These are phyloP conservation scores for Trichoderma atrobrunneum DNA, from an alignment of 2,329 filamentous ascomycete genomes.

Conservation along the genomic window DNA sequence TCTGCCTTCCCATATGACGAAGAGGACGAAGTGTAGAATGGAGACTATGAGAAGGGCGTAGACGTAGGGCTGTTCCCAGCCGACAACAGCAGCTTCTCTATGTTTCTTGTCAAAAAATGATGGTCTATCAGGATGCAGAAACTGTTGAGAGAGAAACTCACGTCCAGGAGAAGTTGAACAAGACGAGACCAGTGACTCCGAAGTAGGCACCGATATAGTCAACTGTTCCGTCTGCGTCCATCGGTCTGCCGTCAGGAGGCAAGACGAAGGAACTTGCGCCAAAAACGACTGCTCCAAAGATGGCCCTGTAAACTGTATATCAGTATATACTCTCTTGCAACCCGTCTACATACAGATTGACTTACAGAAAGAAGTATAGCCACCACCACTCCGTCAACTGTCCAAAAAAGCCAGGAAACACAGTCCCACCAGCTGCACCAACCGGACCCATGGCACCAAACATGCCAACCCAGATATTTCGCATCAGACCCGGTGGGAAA, in stretches of 20 bases:
- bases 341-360: background rate
- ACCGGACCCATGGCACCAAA: slow-evolving; percentile 48
- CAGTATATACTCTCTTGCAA: background rate
- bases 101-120: background rate
- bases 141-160: slow-evolving; percentile 27
- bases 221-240: slow-evolving; percentile 28
- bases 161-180: slow-evolving; percentile 54
- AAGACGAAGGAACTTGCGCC: slow-evolving; percentile 13
- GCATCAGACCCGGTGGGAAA: slow-evolving; percentile 43
- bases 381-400: slow-evolving; percentile 12
- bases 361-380: slow-evolving; percentile 12
- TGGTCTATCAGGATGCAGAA: accelerated
- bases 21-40: slow-evolving; percentile 28
- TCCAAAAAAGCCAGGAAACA: slow-evolving; percentile 38
- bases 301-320: background rate
- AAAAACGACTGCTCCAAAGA: background rate
- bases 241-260: slow-evolving; percentile 21
- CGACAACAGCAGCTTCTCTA: slow-evolving; percentile 42
- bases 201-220: slow-evolving; percentile 40
- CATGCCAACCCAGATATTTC: slow-evolving; percentile 45
- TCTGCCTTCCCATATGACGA: slow-evolving; percentile 43
- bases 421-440: slow-evolving; percentile 42
- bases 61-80: slow-evolving; percentile 44
- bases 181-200: slow-evolving; percentile 39
- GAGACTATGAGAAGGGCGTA: slow-evolving; percentile 40